Base-by-base conservation (phyloP, 2,329 filamentous ascomycete genomes). In the Beauveria sp. region DNA sequence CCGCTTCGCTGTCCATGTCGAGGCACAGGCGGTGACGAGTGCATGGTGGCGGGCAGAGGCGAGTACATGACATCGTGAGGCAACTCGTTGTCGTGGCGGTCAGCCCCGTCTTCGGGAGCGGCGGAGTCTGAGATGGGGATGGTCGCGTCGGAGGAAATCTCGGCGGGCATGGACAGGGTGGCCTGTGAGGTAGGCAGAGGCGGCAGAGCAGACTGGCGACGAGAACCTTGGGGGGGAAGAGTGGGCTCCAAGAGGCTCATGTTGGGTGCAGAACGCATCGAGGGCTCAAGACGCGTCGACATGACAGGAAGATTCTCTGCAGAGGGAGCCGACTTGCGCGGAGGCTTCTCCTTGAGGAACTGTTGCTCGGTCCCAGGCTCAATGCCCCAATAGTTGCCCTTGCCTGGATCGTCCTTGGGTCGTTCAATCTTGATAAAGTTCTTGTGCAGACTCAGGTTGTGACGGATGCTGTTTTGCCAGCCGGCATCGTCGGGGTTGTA, bases 391-490 rank as follows among this genome's bases (percentile, higher is more conserved):
- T 98, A 98, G 74, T 96, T 93, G 49, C 95, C 95, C 76, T 98
- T 98, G 68, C 95, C 95, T 3, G 93, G 93, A 70, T 98, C 95
- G 71, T 97, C 93, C 79, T 98, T 98, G 62, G 93, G 92, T 63
- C 95, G 85, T 74, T 97, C 93, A 70, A 96, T 89, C 77, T 98
- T 98, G 72, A 93, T 87, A 71, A 98, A 98, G 52, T 90, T 91
- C 77, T 98, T 98, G 81, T 97, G 96, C 50, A 99, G 81, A 71
- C 93, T 97, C 40, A 99, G 85, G 68, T 99, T 99, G 75, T 99
- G 95, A 40, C 95, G 89, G 73, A 99, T 99, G 78, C 95, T 98
- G 75, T 99, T 99, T 75, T 98, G 93, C 95, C 95, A 99, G 65
- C 95, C 93, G 12, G 90, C 86, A 69, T 97, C 92, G 61, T 87